A percentile compares a stretch with the other conserved stretches of the same genome.
These are phyloP conservation scores for Exutisphaerella laricina DNA, from an alignment of 2,329 filamentous ascomycete species.

Conservation along the genomic window DNA sequence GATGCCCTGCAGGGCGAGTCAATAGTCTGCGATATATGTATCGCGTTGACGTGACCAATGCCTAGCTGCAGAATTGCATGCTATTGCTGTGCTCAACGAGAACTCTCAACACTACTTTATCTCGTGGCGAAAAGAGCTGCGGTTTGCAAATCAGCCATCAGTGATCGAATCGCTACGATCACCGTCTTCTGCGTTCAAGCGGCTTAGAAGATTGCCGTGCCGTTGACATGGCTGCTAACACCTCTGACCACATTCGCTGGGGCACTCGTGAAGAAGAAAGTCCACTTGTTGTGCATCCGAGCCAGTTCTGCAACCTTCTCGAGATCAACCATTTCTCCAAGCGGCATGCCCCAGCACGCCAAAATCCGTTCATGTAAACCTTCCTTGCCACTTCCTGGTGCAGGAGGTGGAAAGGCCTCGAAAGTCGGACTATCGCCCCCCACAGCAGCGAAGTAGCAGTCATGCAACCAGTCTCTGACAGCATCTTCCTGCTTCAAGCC, in stretches of 20 bases:
- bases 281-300: slow-evolving; percentile 49
- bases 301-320: slow-evolving; percentile 52
- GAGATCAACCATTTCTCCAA: slow-evolving; percentile 54
- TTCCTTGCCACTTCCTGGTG: slow-evolving; percentile 29
- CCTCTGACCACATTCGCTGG: slow-evolving; percentile 55
- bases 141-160: not conserved
- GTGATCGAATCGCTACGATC: too few species aligned
- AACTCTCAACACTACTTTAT: not conserved
- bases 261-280: slow-evolving; percentile 57
- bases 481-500: slow-evolving; percentile 51
- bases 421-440: slow-evolving; percentile 59
- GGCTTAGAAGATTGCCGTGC: slow-evolving; percentile 35
- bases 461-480: slow-evolving; percentile 61
- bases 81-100: not conserved
- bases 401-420: slow-evolving; percentile 54
- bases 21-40: not conserved
- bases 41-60: not conserved
- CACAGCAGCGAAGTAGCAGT: slow-evolving; percentile 62
- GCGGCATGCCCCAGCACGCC: slow-evolving; percentile 48
- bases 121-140: not conserved
- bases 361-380: slow-evolving; percentile 47
- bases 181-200: not conserved
- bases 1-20: not conserved
- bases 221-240: slow-evolving; percentile 42
- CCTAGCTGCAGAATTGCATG: not conserved